phyloP scores from a whole-genome alignment of 768 basidiomycete species.

The Rhizopogon rudus region DNA sequence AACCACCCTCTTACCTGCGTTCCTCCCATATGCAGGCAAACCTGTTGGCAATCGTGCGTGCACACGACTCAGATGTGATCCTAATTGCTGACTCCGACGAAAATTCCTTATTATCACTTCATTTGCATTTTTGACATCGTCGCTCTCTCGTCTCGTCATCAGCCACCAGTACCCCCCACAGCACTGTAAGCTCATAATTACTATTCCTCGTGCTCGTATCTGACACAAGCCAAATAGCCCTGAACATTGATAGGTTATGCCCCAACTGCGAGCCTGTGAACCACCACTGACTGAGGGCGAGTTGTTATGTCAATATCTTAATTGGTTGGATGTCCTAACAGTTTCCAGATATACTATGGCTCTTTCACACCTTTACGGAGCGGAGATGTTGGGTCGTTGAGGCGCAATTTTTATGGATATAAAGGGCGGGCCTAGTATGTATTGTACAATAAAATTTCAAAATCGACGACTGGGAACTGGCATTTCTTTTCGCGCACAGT shows the following conservation, averaged over 20 bases:
- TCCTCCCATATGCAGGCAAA: slow-evolving; percentile 37
- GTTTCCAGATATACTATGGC: too few species aligned
- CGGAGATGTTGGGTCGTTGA: too few species aligned
- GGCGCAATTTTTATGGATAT: too few species aligned
- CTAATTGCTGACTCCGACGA: neutral
- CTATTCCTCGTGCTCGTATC: neutral
- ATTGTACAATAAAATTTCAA: too few species aligned
- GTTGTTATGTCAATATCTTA: neutral
- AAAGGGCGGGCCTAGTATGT: too few species aligned
- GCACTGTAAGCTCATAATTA: slow-evolving; percentile 31
- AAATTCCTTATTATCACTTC: neutral
- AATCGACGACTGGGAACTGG: too few species aligned
- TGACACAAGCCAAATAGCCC: slow-evolving; percentile 26
- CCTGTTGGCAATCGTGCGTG: slow-evolving; percentile 47
- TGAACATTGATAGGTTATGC: slow-evolving; percentile 35
- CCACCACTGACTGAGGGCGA: slow-evolving; percentile 14
- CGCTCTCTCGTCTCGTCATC: neutral
- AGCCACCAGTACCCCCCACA: slow-evolving; percentile 43
- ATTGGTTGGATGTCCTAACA: too few species aligned
- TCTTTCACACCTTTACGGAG: too few species aligned
- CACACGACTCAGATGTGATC: neutral
- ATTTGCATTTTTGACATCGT: neutral
- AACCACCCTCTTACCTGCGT: slow-evolving; percentile 41
- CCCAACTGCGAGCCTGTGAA: slow-evolving; percentile 31
- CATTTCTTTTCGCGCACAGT: too few species aligned